phyloP scores from a whole-genome alignment of 179 eudicot species.

The Patellifolia procumbens region DNA sequence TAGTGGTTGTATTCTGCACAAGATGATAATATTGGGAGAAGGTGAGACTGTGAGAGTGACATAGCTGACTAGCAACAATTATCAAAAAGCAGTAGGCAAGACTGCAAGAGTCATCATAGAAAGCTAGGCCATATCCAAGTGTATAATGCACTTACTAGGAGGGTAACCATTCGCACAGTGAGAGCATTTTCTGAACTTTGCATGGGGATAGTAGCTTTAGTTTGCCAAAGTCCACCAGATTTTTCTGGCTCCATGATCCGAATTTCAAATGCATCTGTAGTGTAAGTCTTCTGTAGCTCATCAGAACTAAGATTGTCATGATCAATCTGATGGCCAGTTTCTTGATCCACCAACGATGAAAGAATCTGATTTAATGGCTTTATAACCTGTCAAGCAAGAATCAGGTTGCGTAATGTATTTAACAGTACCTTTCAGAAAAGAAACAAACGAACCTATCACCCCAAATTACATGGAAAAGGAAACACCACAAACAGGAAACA shows the following conservation, averaged over 20 bases:
- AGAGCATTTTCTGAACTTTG: slow-evolving; percentile 95
- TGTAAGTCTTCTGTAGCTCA: slow-evolving; percentile 63
- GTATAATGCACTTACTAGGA: slow-evolving; percentile 57
- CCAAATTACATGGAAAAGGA: background rate
- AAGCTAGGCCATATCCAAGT: background rate
- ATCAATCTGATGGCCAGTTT: slow-evolving; percentile 82
- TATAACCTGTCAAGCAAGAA: slow-evolving; percentile 51
- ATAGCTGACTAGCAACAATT: background rate
- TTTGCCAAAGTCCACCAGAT: slow-evolving; percentile 91
- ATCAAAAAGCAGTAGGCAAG: slow-evolving; percentile 15
- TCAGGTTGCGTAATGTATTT: background rate
- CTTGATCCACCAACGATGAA: slow-evolving; percentile 87
- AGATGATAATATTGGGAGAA: slow-evolving; percentile 6
- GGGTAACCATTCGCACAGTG: slow-evolving; percentile 85
- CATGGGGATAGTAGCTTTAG: slow-evolving; percentile 87
- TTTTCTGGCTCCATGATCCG: slow-evolving; percentile 89
- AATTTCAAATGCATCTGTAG: slow-evolving; percentile 88
- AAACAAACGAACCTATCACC: background rate
- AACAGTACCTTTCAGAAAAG: background rate
- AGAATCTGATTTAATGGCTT: slow-evolving; percentile 96
- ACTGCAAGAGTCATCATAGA: background rate
- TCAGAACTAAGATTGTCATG: slow-evolving; percentile 66
- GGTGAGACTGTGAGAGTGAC: background rate
- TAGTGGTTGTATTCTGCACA: slow-evolving; percentile 75
- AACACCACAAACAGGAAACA: background rate